Base-by-base conservation (phyloP, 768 basidiomycete species). In the Naganishia friedmannii region DNA sequence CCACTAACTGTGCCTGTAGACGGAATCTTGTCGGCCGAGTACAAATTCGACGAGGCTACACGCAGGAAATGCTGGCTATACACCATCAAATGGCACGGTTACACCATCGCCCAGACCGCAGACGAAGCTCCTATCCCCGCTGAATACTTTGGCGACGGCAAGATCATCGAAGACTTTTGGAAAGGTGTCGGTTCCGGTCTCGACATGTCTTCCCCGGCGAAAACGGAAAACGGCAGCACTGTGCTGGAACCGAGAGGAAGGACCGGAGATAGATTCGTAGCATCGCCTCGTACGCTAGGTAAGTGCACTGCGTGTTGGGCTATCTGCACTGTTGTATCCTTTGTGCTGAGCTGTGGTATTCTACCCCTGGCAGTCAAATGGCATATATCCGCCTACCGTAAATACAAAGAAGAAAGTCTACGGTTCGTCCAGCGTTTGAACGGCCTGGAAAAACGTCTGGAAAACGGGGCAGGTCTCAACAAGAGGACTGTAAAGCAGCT, bases 71-170 rank as follows among this genome's bases (percentile, higher is more conserved):
- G 17, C 39, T 63, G 60, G 60, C 15, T 45, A 26, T 63, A 63
- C 32, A 63, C 60, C 42, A 63, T 63, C 60, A 63, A 63, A 45
- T 63, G 60, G 60, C 60, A 63, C 42, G 60, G 60, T 21, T 63
- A 45, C 19, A 63, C 60, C 60, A 63, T 63, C 39, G 60, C 17
- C 0, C 60, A 63, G 28, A 63, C 60, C 7, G 39, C 39, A 45
- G 34, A 63, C 60, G 60, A 63, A 45, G 60, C 37, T 15, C 60
- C 60, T 10, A 63, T 63, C 29, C 60, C 60, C 2, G 60, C 60
- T 2, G 26, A 42, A 9, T 42, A 45, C 21, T 63, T 63, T 23
- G 60, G 60, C 26, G 60, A 63, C 39, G 60, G 60, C 15, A 28
- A 39, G 12, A 42, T 63, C 3, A 63, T 63, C 23, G 39, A n/a